Conservation (phyloP, 768 basidiomycete genomes). For the Dendrothele bispora region DNA sequence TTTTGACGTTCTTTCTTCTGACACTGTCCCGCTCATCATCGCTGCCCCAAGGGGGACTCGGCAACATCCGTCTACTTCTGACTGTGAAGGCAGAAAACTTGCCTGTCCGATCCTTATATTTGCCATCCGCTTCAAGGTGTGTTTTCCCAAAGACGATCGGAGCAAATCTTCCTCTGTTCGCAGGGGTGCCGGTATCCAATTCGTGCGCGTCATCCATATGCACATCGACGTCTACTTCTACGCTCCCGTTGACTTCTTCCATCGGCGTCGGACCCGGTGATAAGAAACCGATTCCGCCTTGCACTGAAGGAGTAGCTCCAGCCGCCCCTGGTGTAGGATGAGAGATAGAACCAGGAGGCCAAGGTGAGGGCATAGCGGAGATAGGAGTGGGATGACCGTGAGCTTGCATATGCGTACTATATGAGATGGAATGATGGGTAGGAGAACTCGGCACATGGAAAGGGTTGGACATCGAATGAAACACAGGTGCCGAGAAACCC, state of each 20-base stretch:
- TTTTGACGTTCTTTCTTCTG: too few species aligned
- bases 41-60: slow-evolving; percentile 60
- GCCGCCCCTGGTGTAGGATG: slow-evolving; percentile 55
- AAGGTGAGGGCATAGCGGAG: slow-evolving; percentile 43
- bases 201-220: too few species aligned
- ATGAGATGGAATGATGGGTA: slow-evolving; percentile 13
- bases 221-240: too few species aligned
- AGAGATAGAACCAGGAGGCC: slow-evolving; percentile 54
- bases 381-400: slow-evolving; percentile 21
- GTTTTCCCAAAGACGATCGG: slow-evolving; percentile 72
- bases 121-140: slow-evolving; percentile 66
- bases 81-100: slow-evolving; percentile 52
- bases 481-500: slow-evolving; percentile 30
- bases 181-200: slow-evolving; percentile 9
- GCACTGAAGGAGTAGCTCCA: too few species aligned
- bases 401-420: slow-evolving; percentile 17
- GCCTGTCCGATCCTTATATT: slow-evolving; percentile 57
- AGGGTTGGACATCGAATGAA: slow-evolving; percentile 13
- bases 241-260: slow-evolving; percentile 22
- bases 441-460: slow-evolving; percentile 23
- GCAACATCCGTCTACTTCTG: slow-evolving; percentile 26
- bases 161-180: slow-evolving; percentile 47
- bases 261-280: slow-evolving; percentile 30
- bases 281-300: too few species aligned
- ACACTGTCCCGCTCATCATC: too few species aligned